Evolutionary conservation across 495 filamentous ascomycete species (phyloP).

Genomic region (Penicillium salamii): DNA sequence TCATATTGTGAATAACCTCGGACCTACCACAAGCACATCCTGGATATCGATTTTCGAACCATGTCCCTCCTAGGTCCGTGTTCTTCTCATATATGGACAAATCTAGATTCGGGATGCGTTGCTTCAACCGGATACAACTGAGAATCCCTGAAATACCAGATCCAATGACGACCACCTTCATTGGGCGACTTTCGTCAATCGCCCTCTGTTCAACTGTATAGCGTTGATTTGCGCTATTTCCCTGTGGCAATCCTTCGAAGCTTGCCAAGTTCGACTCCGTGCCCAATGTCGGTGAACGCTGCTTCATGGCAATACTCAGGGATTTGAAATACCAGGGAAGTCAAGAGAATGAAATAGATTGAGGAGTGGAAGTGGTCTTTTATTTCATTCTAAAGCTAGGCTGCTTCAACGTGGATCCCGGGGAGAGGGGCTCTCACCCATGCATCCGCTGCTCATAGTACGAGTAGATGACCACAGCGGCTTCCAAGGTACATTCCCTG

Average conservation of each 20-base stretch:
- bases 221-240: not conserved
- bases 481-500: no score
- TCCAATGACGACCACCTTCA: constrained; percentile 62
- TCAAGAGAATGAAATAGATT: no score
- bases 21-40: constrained; percentile 56
- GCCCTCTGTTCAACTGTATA: constrained; percentile 37
- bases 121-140: constrained; percentile 56
- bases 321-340: no score
- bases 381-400: no score
- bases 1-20: not conserved
- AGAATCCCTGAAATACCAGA: constrained; percentile 64
- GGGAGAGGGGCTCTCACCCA: no score
- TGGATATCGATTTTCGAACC: constrained; percentile 70
- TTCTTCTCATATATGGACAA: constrained; percentile 80
- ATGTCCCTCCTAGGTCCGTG: constrained; percentile 65
- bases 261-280: not conserved
- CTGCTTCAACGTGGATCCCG: no score
- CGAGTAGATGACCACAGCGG: no score
- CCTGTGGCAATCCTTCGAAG: not conserved
- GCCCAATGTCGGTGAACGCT: not conserved
- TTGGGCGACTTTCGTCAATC: constrained; percentile 54
- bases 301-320: not conserved
- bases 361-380: no score
- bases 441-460: no score
- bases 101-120: constrained; percentile 56